These are phyloP conservation scores for Endoconidiophora polonica DNA, from an alignment of 2,329 filamentous ascomycete genomes.

Conservation along the genomic window DNA sequence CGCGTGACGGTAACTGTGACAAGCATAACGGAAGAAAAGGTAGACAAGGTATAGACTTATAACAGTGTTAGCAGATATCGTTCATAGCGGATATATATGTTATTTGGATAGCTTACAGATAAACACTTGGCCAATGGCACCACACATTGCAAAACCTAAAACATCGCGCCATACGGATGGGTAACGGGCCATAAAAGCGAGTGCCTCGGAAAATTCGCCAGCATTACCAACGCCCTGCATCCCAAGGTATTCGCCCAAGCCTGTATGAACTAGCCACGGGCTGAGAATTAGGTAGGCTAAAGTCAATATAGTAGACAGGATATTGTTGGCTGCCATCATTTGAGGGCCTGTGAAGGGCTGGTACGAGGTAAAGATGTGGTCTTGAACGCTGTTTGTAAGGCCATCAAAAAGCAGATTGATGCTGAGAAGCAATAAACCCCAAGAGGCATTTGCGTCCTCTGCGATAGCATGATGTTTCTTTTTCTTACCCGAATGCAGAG, in stretches of 20 bases:
- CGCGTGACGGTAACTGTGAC: conserved; percentile 94
- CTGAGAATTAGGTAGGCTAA: conserved; percentile 57
- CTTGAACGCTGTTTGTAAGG: conserved; percentile 89
- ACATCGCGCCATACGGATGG: conserved; percentile 77
- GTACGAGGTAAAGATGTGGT: conserved; percentile 75
- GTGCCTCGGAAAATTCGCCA: conserved; percentile 64
- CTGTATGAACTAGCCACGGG: conserved; percentile 60
- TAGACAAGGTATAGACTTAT: conserved; percentile 72
- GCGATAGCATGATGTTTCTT: conserved; percentile 28
- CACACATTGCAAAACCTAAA: conserved; percentile 74
- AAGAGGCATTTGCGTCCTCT: conserved; percentile 45
- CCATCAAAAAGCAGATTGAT: conserved; percentile 93
- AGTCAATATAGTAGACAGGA: conserved; percentile 69
- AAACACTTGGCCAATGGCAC: conserved; percentile 87
- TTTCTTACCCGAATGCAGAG: conserved; percentile 55
- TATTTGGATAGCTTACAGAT: conserved; percentile 45
- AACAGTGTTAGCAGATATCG: conserved; percentile 14
- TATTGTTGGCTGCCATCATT: conserved; percentile 98
- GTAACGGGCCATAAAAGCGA: conserved; percentile 64
- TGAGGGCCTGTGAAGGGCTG: conserved; percentile 76
- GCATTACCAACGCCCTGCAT: conserved; percentile 47
- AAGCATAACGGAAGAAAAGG: conserved; percentile 79
- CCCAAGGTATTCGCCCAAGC: conserved; percentile 46
- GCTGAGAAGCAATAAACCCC: conserved; percentile 67
- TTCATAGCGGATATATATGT: not conserved